Conservation (phyloP, 1,284 basidiomycete genomes). For the Sporisorium scitamineum region DNA sequence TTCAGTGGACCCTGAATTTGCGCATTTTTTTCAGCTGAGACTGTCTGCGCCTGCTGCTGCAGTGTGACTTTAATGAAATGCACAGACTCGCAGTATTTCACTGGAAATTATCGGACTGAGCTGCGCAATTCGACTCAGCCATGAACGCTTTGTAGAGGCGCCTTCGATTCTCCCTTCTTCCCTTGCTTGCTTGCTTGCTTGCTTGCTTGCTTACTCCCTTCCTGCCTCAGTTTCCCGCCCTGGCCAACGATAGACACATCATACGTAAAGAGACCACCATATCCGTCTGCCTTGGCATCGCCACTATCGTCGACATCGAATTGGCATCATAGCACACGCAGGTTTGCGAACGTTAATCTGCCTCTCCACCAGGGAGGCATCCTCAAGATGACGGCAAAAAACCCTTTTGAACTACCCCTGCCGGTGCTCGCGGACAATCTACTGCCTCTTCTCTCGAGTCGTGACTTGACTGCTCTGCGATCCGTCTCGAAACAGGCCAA, state of each 20-base stretch:
- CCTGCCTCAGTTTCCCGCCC: too few relatives aligned
- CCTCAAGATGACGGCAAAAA: slow-evolving; percentile 1
- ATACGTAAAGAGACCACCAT: neutral
- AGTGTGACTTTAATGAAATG: too few relatives aligned
- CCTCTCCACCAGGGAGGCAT: neutral
- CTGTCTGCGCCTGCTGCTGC: neutral
- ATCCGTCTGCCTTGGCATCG: neutral
- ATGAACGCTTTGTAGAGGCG: neutral
- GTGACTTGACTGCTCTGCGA: slow-evolving; percentile 33
- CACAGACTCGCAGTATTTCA: too few relatives aligned
- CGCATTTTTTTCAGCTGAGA: neutral
- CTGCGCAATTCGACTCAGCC: neutral
- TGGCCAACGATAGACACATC: too few relatives aligned
- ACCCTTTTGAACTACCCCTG: slow-evolving; percentile 30
- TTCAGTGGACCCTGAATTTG: neutral
- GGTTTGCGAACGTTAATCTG: too few relatives aligned
- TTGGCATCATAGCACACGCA: too few relatives aligned
- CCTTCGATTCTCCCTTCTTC: neutral
- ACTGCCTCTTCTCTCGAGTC: slow-evolving; percentile 30
- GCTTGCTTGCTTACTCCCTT: too few relatives aligned
- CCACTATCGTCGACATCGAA: too few relatives aligned
- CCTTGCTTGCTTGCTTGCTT: neutral
- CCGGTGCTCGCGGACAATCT: slow-evolving; percentile 36
- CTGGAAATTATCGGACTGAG: too few relatives aligned
- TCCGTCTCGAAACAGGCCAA: slow-evolving; percentile 19